phyloP scores from a whole-genome alignment of 1,139 yeast genomes.

The Candida neerlandica region DNA sequence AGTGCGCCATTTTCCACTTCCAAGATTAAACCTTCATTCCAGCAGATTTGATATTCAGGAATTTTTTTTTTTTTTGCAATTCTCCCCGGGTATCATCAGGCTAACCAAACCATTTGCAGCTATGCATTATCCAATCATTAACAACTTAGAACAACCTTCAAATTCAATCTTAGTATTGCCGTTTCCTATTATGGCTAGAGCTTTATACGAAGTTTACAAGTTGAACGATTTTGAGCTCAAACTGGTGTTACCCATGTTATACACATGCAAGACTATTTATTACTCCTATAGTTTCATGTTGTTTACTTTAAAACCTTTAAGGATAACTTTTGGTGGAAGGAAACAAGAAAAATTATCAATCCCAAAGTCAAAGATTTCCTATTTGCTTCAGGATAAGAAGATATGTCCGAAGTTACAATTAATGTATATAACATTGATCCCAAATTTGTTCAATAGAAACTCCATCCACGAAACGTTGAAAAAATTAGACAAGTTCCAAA shows the following conservation, averaged over 20 bases:
- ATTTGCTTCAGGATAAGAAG: not conserved
- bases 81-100: not conserved
- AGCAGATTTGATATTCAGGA: not conserved
- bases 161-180: constrained; percentile 18
- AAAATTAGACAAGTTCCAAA: constrained; percentile 3
- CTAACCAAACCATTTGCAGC: not conserved
- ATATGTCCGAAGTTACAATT: not conserved
- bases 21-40: not conserved
- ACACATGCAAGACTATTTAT: constrained; percentile 19
- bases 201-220: constrained; percentile 17
- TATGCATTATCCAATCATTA: not conserved
- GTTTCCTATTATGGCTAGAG: constrained; percentile 17
- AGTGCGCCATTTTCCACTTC: too few species aligned
- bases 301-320: constrained; percentile 17
- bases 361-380: not conserved
- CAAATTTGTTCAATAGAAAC: not conserved
- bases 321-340: constrained; percentile 3
- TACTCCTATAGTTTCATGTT: constrained; percentile 15
- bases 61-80: not conserved
- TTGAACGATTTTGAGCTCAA: constrained; percentile 1
- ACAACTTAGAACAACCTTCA: not conserved
- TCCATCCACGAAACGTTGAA: not conserved
- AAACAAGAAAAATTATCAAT: not conserved
- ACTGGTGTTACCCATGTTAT: constrained; percentile 15
- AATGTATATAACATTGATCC: not conserved